phyloP scores from a whole-genome alignment of 1,284 basidiomycete species.

The Leccinum fuscescens region DNA sequence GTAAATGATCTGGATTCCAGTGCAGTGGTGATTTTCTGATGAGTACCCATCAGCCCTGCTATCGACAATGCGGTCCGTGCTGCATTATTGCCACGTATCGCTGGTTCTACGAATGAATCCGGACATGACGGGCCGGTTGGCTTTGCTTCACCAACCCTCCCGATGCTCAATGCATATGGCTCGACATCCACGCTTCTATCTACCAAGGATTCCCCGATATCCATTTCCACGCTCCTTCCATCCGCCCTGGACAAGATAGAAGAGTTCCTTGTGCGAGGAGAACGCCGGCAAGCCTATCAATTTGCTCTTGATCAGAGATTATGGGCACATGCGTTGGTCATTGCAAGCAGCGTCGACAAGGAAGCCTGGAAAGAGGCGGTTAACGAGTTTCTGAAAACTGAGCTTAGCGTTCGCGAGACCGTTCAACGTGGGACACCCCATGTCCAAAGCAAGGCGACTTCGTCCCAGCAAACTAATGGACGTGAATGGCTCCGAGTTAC shows the following conservation, averaged over 20 bases:
- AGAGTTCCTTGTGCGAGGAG: conserved; percentile 75
- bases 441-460: conserved; percentile 15
- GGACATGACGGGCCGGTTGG: conserved; percentile 24
- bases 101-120: conserved; percentile 18
- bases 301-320: conserved; percentile 86
- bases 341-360: conserved; percentile 90
- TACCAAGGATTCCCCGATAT: conserved; percentile 43
- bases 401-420: conserved; percentile 55
- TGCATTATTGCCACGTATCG: conserved; percentile 63
- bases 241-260: conserved; percentile 78
- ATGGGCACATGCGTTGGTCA: conserved; percentile 96
- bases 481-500: conserved; percentile 77
- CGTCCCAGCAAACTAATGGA: conserved; percentile 40
- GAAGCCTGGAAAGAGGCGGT: conserved; percentile 93
- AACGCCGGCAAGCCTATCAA: conserved; percentile 84
- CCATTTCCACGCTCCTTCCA: conserved; percentile 51
- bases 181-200: conserved; percentile 19
- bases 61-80: conserved; percentile 65
- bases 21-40: conserved; percentile 16
- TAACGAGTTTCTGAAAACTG: conserved; percentile 79
- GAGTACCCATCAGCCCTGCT: conserved; percentile 51
- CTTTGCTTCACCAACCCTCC: conserved; percentile 18
- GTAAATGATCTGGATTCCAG: conserved; percentile 39
- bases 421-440: conserved; percentile 12
- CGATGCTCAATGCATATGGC: conserved; percentile 20